A percentile compares a stretch with the other conserved stretches of the same genome.
Conservation (phyloP, 2,329 filamentous ascomycete genomes). For the Scedosporium aurantiacum region DNA sequence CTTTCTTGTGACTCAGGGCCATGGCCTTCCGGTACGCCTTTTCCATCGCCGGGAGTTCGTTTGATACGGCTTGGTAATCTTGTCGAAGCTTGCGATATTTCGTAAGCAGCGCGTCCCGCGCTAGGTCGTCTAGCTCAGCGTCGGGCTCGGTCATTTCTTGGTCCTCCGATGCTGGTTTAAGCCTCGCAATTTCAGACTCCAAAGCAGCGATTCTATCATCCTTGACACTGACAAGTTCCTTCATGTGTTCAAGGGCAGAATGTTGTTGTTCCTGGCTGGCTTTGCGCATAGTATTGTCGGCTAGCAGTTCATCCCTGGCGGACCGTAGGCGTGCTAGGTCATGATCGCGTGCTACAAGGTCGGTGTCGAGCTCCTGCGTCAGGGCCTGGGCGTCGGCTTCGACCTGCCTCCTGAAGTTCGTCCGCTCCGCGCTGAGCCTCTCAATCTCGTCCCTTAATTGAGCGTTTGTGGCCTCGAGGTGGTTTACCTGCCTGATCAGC, state of each 20-base stretch:
- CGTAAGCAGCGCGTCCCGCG: slow-evolving; percentile 58
- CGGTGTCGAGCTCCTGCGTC: slow-evolving; percentile 68
- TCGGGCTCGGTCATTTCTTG: slow-evolving; percentile 31
- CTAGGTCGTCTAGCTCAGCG: slow-evolving; percentile 42
- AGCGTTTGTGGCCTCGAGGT: slow-evolving; percentile 79
- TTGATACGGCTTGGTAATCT: slow-evolving; percentile 74
- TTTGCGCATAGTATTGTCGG: slow-evolving; percentile 71
- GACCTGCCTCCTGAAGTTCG: slow-evolving; percentile 67
- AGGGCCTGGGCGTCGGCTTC: slow-evolving; percentile 68
- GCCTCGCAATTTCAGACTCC: slow-evolving; percentile 69
- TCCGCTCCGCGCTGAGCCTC: slow-evolving; percentile 75
- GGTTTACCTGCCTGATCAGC: slow-evolving; percentile 81
- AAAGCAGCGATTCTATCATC: slow-evolving; percentile 71
- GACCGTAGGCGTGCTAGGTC: slow-evolving; percentile 80
- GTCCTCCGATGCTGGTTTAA: slow-evolving; percentile 39
- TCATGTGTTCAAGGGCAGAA: slow-evolving; percentile 58
- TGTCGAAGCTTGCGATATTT: slow-evolving; percentile 66
- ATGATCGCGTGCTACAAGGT: slow-evolving; percentile 68
- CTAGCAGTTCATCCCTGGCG: slow-evolving; percentile 71
- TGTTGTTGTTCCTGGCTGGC: slow-evolving; percentile 67
- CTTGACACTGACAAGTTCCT: slow-evolving; percentile 68
- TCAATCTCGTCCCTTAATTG: slow-evolving; percentile 76
- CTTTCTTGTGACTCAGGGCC: slow-evolving; percentile 73
- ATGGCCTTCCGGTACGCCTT: slow-evolving; percentile 85
- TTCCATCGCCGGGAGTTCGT: slow-evolving; percentile 81